Conservation (phyloP, 2,329 filamentous ascomycete species). For the Nemania serpens region DNA sequence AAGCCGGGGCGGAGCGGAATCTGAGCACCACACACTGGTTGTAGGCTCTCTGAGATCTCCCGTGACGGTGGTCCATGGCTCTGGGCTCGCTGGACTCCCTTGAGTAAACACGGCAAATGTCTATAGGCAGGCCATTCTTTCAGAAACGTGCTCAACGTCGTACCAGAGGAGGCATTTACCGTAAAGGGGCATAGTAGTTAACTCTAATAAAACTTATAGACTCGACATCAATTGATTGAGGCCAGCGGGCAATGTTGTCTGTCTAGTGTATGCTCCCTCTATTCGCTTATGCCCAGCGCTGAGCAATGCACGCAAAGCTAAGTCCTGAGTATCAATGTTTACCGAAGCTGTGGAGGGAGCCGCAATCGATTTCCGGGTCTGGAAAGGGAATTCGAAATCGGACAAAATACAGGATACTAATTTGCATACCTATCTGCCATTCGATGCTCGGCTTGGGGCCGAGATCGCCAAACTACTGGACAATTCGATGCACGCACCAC, state of each 20-base stretch:
- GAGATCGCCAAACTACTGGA: conserved; percentile 20
- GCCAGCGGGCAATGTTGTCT: background rate
- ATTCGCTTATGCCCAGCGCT: too few species aligned
- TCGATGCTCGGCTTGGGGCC: conserved; percentile 3
- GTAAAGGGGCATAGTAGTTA: too few species aligned
- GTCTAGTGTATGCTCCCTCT: conserved; percentile 5
- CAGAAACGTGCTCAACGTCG: too few species aligned
- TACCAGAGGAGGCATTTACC: too few species aligned
- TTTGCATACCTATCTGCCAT: conserved; percentile 23
- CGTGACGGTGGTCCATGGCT: too few species aligned
- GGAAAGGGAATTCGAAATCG: conserved; percentile 38
- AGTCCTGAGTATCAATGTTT: conserved; percentile 21
- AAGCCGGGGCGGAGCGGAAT: conserved; percentile 35
- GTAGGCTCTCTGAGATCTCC: background rate
- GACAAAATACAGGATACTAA: conserved; percentile 32
- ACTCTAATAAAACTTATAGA: too few species aligned
- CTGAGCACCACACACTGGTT: conserved; percentile 12
- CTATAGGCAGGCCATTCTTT: too few species aligned
- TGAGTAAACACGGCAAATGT: too few species aligned
- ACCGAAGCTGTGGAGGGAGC: conserved; percentile 39
- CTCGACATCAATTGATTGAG: background rate
- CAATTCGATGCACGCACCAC: conserved; percentile 16
- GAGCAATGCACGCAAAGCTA: too few species aligned
- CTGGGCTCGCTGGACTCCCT: background rate
- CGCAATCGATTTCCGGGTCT: conserved; percentile 41